Evolutionary conservation across 1,139 yeast species (phyloP).

Genomic region (Yarrowia galli): DNA sequence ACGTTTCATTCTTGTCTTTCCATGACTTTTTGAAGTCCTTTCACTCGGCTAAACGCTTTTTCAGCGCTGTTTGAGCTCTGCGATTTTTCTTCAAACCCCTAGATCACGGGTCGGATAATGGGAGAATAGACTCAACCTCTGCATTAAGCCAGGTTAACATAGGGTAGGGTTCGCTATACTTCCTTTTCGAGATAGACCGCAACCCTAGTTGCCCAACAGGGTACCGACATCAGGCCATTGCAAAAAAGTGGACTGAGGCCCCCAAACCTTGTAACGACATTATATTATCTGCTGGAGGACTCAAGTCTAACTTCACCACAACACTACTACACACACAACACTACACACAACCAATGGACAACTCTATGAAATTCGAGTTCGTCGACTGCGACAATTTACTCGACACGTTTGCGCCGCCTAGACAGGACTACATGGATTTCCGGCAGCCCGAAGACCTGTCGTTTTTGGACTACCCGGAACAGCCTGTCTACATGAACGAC

Average conservation of each 20-base stretch:
- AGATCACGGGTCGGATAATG: conserved; percentile 23
- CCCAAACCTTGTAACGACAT: conserved; percentile 23
- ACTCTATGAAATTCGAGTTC: conserved; percentile 37
- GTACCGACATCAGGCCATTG: conserved; percentile 32
- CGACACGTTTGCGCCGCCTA: conserved; percentile 35
- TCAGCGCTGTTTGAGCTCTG: neutral
- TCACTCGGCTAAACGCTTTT: conserved; percentile 11
- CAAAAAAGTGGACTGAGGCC: conserved; percentile 37
- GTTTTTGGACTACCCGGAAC: conserved; percentile 30
- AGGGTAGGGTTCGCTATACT: neutral
- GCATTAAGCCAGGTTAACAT: neutral
- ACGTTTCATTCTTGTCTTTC: neutral
- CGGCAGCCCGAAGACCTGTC: conserved; percentile 31
- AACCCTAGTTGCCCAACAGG: conserved; percentile 11
- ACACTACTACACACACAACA: conserved; percentile 3
- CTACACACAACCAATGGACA: conserved; percentile 23
- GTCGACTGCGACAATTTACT: conserved; percentile 39
- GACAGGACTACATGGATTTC: conserved; percentile 32
- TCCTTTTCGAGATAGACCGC: neutral
- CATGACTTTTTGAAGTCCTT: neutral
- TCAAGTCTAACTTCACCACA: conserved; percentile 9
- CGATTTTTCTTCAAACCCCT: conserved; percentile 4
- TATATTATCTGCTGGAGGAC: conserved; percentile 20
- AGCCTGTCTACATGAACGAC: conserved; percentile 24
- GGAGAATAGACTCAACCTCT: conserved; percentile 2